Percentiles rank a stretch among this genome's conserved stretches.
phyloP scores from a whole-genome alignment of 345 rosid species.

The Bruguiera parviflora region DNA sequence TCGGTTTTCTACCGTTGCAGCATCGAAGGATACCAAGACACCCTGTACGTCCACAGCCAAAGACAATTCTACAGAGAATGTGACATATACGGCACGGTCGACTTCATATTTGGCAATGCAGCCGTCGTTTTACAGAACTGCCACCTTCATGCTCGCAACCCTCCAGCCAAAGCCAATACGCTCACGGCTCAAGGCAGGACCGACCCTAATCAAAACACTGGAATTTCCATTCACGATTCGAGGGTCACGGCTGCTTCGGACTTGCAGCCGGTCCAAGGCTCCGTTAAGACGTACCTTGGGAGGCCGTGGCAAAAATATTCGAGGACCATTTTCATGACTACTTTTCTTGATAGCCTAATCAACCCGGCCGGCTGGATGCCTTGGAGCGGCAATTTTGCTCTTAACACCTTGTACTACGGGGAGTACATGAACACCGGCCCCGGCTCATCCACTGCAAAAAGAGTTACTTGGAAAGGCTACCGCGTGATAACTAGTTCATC shows the following conservation, averaged over 20 bases:
- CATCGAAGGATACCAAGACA: constrained; percentile 51
- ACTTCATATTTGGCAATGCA: constrained; percentile 68
- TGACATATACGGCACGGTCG: constrained; percentile 46
- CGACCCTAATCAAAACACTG: constrained; percentile 50
- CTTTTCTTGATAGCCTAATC: constrained; percentile 43
- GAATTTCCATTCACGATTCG: constrained; percentile 52
- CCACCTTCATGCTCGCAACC: constrained; percentile 42
- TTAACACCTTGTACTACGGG: constrained; percentile 57
- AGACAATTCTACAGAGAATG: constrained; percentile 46
- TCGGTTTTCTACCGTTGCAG: constrained; percentile 45
- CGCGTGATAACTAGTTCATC: constrained; percentile 47
- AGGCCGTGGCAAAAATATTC: constrained; percentile 68
- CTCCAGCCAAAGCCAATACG: constrained; percentile 41
- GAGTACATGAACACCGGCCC: constrained; percentile 73
- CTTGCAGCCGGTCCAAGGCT: constrained; percentile 16
- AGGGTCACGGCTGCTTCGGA: constrained; percentile 46
- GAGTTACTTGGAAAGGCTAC: constrained; percentile 72
- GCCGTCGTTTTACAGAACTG: constrained; percentile 60
- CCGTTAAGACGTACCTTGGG: constrained; percentile 48
- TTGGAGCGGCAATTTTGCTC: constrained; percentile 55
- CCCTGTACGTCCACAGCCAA: constrained; percentile 57
- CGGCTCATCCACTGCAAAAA: constrained; percentile 43
- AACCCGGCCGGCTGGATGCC: constrained; percentile 61
- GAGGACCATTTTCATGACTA: constrained; percentile 55
- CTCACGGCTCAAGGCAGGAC: constrained; percentile 67